Conservation (phyloP, 2,329 filamentous ascomycete genomes). For the Aspergillus luchuensis region DNA sequence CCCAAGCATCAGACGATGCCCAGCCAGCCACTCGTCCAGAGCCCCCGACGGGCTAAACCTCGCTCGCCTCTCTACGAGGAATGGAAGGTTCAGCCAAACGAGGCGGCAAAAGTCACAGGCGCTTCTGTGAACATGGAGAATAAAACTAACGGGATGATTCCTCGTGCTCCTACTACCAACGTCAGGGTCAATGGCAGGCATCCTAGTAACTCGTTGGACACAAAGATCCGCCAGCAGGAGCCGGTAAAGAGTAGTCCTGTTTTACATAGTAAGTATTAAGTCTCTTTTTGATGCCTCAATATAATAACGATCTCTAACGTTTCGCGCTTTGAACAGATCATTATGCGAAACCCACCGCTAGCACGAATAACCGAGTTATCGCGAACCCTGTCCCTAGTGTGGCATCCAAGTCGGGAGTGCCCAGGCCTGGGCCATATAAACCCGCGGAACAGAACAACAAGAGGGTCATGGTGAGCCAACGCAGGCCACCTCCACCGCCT, state of each 20-base stretch:
- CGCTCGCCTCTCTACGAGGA: slow-evolving; percentile 21
- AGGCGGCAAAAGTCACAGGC: neutral
- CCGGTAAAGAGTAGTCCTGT: neutral
- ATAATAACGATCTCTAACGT: neutral
- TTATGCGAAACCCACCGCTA: slow-evolving; percentile 1
- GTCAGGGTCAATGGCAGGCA: neutral
- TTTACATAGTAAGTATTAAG: neutral
- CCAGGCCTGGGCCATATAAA: too few species aligned
- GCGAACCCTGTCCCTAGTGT: neutral
- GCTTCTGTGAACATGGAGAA: neutral
- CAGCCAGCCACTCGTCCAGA: neutral
- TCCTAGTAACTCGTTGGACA: neutral
- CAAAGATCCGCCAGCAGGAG: neutral
- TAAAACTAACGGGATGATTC: neutral
- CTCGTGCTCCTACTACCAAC: neutral
- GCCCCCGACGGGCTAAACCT: neutral
- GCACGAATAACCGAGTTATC: neutral
- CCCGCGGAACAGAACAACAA: neutral
- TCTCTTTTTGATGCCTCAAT: neutral
- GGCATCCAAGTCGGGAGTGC: neutral
- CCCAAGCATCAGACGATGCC: neutral
- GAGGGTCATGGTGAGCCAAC: neutral
- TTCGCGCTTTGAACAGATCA: neutral
- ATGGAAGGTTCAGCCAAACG: slow-evolving; percentile 19
- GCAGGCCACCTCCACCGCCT: neutral